These are phyloP conservation scores for Triticum timopheevii DNA, from an alignment of 176 grass and related monocot species.

Conservation along the genomic window DNA sequence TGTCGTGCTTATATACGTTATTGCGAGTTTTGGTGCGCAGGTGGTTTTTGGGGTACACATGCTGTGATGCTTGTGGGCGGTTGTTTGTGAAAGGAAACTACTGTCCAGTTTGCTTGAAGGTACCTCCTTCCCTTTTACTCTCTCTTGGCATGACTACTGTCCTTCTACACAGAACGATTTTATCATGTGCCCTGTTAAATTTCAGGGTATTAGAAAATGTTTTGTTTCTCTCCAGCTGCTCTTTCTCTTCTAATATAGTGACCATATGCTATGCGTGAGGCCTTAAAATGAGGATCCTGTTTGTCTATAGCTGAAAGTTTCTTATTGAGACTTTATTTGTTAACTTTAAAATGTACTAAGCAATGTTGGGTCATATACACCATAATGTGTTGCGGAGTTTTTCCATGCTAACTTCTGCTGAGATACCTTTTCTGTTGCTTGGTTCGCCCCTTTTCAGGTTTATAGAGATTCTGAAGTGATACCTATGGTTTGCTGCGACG, in stretches of 20 bases:
- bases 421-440: neutral
- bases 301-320: conserved; percentile 11
- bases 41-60: conserved; percentile 99
- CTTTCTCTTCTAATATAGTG: conserved; percentile 24
- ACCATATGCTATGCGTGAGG: neutral
- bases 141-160: conserved; percentile 1
- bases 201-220: neutral
- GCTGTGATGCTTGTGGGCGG: conserved; percentile 96
- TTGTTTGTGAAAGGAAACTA: conserved; percentile 99
- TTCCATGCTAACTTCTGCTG: conserved; percentile 31
- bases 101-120: conserved; percentile 98
- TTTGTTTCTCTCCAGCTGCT: neutral
- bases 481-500: conserved; percentile 98
- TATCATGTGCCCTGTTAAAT: neutral
- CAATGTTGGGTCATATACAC: neutral
- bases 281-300: neutral
- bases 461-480: conserved; percentile 99
- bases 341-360: neutral
- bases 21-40: conserved; percentile 41
- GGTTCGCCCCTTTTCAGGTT: conserved; percentile 57
- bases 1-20: conserved; percentile 11
- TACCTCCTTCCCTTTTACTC: conserved; percentile 26
- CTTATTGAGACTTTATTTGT: conserved; percentile 14
- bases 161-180: neutral
- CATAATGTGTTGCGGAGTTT: neutral